Conservation (phyloP, 2,329 filamentous ascomycete species). For the Verticillium zaregamsianum region DNA sequence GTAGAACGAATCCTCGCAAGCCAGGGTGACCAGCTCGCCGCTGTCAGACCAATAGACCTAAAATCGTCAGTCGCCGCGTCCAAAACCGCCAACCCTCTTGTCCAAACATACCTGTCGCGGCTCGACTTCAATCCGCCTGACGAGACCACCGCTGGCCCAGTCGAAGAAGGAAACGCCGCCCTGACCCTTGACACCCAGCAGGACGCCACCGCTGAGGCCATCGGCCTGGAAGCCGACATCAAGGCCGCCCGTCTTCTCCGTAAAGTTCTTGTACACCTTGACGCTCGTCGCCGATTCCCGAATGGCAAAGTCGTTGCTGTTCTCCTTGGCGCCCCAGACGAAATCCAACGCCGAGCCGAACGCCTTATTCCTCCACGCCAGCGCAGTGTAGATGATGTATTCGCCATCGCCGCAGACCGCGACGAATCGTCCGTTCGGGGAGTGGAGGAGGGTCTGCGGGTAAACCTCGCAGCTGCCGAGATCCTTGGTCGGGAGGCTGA, state of each 20-base stretch:
- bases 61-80: not conserved
- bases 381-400: slow-evolving; percentile 97
- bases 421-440: slow-evolving; percentile 90
- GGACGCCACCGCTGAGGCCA: slow-evolving; percentile 79
- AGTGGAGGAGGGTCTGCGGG: slow-evolving; percentile 89
- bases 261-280: slow-evolving; percentile 97
- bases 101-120: slow-evolving; percentile 41
- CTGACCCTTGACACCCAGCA: slow-evolving; percentile 92
- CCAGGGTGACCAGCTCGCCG: slow-evolving; percentile 86
- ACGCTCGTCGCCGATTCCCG: slow-evolving; percentile 91
- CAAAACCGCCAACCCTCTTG: not conserved
- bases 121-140: slow-evolving; percentile 84
- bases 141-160: slow-evolving; percentile 85
- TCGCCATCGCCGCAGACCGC: slow-evolving; percentile 85
- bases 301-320: slow-evolving; percentile 97
- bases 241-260: slow-evolving; percentile 81
- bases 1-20: slow-evolving; percentile 94
- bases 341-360: slow-evolving; percentile 96
- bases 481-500: slow-evolving; percentile 86
- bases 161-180: slow-evolving; percentile 95
- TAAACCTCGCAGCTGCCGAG: slow-evolving; percentile 96
- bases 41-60: slow-evolving; percentile 96
- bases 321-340: slow-evolving; percentile 94
- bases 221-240: slow-evolving; percentile 96
- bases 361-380: slow-evolving; percentile 95